These are phyloP conservation scores for Thermomucor indicae-seudaticae DNA, from an alignment of 371 early-diverging fungal species.

Conservation along the genomic window DNA sequence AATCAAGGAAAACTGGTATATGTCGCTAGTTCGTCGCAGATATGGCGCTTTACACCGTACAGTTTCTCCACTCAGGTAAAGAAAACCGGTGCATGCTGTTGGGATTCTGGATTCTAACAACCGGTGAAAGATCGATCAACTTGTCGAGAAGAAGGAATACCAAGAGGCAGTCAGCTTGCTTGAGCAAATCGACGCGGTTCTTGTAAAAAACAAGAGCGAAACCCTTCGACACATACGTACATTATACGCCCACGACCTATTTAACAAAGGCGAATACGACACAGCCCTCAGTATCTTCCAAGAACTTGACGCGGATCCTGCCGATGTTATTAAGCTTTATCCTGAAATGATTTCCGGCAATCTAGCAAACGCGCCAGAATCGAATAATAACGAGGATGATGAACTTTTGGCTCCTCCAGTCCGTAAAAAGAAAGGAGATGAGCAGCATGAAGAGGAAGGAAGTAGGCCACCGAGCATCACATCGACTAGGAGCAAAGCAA, in stretches of 20 bases:
- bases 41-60: conserved; percentile 83
- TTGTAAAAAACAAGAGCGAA: conserved; percentile 73
- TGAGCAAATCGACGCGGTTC: conserved; percentile 81
- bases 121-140: conserved; percentile 60
- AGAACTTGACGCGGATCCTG: conserved; percentile 78
- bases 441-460: conserved; percentile 8
- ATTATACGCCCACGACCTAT: conserved; percentile 83
- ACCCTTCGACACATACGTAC: conserved; percentile 66
- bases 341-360: conserved; percentile 66
- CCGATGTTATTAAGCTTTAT: conserved; percentile 80
- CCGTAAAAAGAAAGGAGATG: conserved; percentile 9
- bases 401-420: conserved; percentile 3
- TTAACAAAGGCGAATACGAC: conserved; percentile 73
- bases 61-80: conserved; percentile 86
- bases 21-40: conserved; percentile 70
- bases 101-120: background rate
- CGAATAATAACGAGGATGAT: conserved; percentile 10
- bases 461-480: conserved; percentile 28
- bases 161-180: conserved; percentile 85
- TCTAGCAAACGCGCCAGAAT: conserved; percentile 7
- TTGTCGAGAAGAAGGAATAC: conserved; percentile 73
- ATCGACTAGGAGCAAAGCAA: conserved; percentile 26
- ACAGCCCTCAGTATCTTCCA: conserved; percentile 73
- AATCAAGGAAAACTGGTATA: conserved; percentile 73
- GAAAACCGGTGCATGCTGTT: background rate